Base-by-base conservation (phyloP, 179 eudicot species). In the Pouteria campechiana region DNA sequence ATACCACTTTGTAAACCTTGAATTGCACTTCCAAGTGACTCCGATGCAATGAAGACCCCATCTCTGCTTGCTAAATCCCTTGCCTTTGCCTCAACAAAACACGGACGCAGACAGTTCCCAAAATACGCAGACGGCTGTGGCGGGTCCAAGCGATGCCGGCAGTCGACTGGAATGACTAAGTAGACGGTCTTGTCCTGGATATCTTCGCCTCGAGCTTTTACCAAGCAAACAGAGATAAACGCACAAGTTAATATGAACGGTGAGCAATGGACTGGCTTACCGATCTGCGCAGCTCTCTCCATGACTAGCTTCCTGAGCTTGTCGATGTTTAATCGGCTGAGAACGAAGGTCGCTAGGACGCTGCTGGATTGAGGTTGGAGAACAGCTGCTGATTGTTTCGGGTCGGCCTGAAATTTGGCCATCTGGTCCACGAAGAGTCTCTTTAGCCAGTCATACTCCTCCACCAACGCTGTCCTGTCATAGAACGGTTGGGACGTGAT, bases 81-180 rank as follows among this genome's bases (percentile, higher is more conserved):
- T 17, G 38, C 34, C 16, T 18, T 34, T 0, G 51, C 63, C 32
- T 29, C 58, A 41, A 9, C 68, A 68, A 50, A 62, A 65, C 30
- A 35, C 58, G n/a, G n/a, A n/a, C n/a, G n/a, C 0, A 74, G 46
- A n/a, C 85, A 74, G 17, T 78, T 78, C 1, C 81, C 81, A 21
- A 78, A 58, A 39, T 78, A 78, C 4, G 8, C 59, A 0, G 12
- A 4, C 6, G 81, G 75, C 1, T 70, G 54, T 8, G 17, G 50
- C 8, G 40, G 64, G 5, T 43, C 37, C 25, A 78, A 33, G 3
- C 85, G 70, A 50, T 61, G 41, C 24, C 69, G 52, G 7, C 72
- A 69, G 2, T 76, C 74, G 0, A 73, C 80, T 3, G 46, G 44
- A 36, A 73, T 57, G 0, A 65, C 60, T 5, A 77, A 63, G 57